These are phyloP conservation scores for Osmanthus fragrans DNA, from an alignment of 257 asterid genomes.

Conservation along the genomic window DNA sequence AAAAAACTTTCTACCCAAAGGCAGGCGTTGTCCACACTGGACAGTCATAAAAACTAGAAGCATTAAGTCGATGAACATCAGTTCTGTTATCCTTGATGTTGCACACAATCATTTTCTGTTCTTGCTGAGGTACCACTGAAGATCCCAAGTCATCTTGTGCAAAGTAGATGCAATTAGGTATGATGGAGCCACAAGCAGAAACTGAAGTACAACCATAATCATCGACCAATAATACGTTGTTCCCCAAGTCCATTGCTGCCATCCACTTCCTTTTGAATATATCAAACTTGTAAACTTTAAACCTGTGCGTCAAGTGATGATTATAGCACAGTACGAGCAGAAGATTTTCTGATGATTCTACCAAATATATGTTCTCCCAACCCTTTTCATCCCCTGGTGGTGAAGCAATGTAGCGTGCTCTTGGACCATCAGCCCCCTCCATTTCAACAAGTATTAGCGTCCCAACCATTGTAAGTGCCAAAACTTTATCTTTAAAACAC, in stretches of 20 bases:
- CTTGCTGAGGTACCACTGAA: not conserved
- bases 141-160: not conserved
- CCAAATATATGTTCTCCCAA: conserved; percentile 25
- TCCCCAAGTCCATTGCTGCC: not conserved
- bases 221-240: not conserved
- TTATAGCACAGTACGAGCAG: conserved; percentile 17
- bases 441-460: conserved; percentile 21
- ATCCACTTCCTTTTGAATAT: not conserved
- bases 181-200: conserved; percentile 15
- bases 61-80: not conserved
- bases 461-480: conserved; percentile 25
- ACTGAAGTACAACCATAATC: conserved; percentile 7
- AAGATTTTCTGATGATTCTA: conserved; percentile 31
- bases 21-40: conserved; percentile 28
- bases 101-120: conserved; percentile 19
- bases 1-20: not conserved
- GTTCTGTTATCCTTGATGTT: conserved; percentile 4
- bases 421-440: conserved; percentile 5
- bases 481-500: conserved; percentile 27
- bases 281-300: conserved; percentile 17
- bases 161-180: conserved; percentile 11
- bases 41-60: conserved; percentile 11
- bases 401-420: not conserved
- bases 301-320: not conserved
- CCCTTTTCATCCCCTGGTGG: conserved; percentile 13